Evolutionary conservation across 305 asterid genomes (phyloP), one percentile per base, ranked within the genome.

Genomic region (Salvia sclarea): DNA sequence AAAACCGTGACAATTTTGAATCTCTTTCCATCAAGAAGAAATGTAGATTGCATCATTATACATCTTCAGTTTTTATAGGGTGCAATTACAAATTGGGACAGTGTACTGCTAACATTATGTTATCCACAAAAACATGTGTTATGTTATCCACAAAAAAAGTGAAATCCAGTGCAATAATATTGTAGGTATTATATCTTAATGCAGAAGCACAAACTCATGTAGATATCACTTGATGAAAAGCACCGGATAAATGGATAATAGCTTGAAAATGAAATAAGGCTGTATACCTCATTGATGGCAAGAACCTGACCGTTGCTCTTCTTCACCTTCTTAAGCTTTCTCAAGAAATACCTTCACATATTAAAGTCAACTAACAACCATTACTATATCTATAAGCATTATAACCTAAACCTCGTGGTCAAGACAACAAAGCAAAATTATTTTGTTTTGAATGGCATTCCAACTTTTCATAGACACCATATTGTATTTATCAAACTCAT

Each of bases 271-370:
- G 3, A 4, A 30, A 45, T 7, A 18, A 35, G 33, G 20, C 0
- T 9, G 20, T 33, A 6, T 41, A 79, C 83, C 83, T 79, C 83
- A 33, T 79, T 79, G 73, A 79, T 79, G 52, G 78, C 80, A 60
- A 75, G 83, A 67, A 79, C 71, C 68, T 74, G 76, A 38, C 82
- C 82, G 0, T 74, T 70, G 66, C 83, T 78, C 71, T 78, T 78
- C 75, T 78, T 79, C 30, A 79, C 83, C 76, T 79, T 79, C 78
- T 79, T 79, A 13, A 79, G 78, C 78, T 79, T 75, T 70, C 83
- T 79, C 78, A 79, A 72, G 70, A 79, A 79, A 55, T 79, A 79
- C 83, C 83, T 78, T 35, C 57, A 64, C 10, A 43, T 7, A 61
- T 37, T 8, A 28, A 68, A 77, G 17, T 14, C 37, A 20, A 63